Conservation (phyloP, 805 yeast species). For the Candida nemodendra region DNA sequence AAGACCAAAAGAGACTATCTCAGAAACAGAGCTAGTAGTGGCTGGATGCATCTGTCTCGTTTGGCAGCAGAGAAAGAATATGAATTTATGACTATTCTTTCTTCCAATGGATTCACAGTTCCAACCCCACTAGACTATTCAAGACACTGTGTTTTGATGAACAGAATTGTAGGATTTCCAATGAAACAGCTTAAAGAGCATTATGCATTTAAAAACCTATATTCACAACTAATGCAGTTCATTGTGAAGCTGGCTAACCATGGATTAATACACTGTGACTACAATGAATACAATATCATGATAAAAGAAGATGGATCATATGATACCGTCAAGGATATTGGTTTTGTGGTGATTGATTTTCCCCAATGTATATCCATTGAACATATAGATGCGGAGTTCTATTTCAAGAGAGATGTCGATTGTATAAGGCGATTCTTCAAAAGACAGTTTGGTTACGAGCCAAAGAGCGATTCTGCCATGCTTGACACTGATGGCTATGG, state of each 20-base stretch:
- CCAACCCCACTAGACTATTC: conserved; percentile 89
- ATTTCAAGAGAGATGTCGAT: conserved; percentile 90
- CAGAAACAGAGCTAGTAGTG: conserved; percentile 66
- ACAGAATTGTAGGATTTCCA: conserved; percentile 82
- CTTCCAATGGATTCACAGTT: conserved; percentile 75
- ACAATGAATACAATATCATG: conserved; percentile 94
- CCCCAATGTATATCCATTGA: conserved; percentile 96
- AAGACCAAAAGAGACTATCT: conserved; percentile 92
- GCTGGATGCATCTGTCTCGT: conserved; percentile 90
- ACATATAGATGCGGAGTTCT: conserved; percentile 83
- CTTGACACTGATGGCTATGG: conserved; percentile 78
- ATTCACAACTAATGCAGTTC: conserved; percentile 83
- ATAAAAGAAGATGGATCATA: conserved; percentile 57
- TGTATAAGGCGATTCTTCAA: conserved; percentile 84
- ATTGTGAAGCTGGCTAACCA: conserved; percentile 78
- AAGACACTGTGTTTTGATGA: conserved; percentile 92
- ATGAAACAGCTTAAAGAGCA: conserved; percentile 82
- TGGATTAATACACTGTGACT: conserved; percentile 96
- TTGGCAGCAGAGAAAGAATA: conserved; percentile 92
- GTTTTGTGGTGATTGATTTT: conserved; percentile 92
- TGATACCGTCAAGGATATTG: conserved; percentile 50
- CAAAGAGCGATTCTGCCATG: conserved; percentile 66
- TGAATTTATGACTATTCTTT: conserved; percentile 77
- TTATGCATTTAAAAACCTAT: conserved; percentile 64
- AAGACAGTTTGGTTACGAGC: conserved; percentile 71